Evolutionary conservation across 176 grass and related monocot species (phyloP).

Genomic region (Triticum dicoccoides): DNA sequence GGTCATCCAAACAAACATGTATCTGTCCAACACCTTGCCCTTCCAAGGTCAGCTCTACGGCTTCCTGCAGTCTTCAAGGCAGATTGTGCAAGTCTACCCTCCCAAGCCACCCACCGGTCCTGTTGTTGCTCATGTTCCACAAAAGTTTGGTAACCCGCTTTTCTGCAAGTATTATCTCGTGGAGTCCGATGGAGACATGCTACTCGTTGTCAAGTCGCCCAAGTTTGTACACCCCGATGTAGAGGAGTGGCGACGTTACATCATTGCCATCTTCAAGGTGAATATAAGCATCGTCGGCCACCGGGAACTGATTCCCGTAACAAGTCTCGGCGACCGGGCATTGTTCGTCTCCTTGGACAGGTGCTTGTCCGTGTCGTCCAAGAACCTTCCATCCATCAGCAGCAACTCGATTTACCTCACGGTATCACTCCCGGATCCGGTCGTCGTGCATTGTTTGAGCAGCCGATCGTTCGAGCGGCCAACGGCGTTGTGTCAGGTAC

Average conservation of each 20-base stretch:
- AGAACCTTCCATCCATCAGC: background rate
- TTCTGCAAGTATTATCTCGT: background rate
- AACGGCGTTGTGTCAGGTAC: background rate
- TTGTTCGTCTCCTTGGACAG: slow-evolving; percentile 1
- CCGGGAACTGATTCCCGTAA: background rate
- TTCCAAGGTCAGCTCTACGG: slow-evolving; percentile 3
- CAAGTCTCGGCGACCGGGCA: slow-evolving; percentile 12
- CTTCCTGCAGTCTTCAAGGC: background rate
- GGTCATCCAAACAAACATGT: too few species aligned
- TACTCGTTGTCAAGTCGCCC: background rate
- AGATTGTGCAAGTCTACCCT: slow-evolving; percentile 8
- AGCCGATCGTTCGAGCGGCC: background rate
- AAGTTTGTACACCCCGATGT: too few species aligned
- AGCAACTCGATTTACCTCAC: background rate
- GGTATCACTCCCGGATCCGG: background rate
- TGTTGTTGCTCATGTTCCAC: background rate
- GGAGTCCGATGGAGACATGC: background rate
- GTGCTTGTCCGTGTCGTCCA: background rate
- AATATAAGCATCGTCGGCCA: too few species aligned
- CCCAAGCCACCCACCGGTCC: too few species aligned
- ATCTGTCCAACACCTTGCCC: too few species aligned
- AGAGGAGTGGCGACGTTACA: background rate
- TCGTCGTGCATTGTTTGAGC: background rate
- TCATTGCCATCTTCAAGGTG: background rate
- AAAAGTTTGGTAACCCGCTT: background rate